Base-by-base conservation (phyloP, 2,329 filamentous ascomycete genomes). In the Fusarium marasasianum region DNA sequence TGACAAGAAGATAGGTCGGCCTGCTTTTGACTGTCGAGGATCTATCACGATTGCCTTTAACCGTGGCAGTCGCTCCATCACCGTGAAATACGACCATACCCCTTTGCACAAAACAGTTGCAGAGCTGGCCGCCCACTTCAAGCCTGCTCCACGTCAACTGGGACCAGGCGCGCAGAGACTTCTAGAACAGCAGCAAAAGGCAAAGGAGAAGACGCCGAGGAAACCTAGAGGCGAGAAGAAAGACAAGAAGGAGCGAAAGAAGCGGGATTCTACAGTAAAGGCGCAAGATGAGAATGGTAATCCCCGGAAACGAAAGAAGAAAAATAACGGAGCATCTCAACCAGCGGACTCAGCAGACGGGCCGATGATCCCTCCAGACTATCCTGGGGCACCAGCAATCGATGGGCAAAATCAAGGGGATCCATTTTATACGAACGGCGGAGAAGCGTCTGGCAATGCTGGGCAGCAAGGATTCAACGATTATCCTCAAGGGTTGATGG, bases 1-100 rank as follows among this genome's bases (percentile, higher is more conserved):
- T 50, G 10, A 66, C 20, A 37, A 43, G 35, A 38, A 45, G 24
- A 18, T 70, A 89, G 87, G 81, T 35, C 87, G 89, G 20, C 89
- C 89, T 58, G 89, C 89, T 1, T 91, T 90, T 71, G 88, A 91
- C 74, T 91, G 89, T 67, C 84, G 87, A 43, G 89, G 89, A 24
- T 82, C 82, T 1, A 78, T 90, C 24, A 83, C 80, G 6, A 83
- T 91, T 48, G 78, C 83, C 2, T 90, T 91, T 71, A 83, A 84
- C 12, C 86, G 84, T 62, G 83, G 82, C 31, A 84, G 81, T 37
- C 85, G 85, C 38, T 80, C 82, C 14, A 86, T 91, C 44, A 83
- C 84, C 17, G 81, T 90, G 61, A 87, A 87, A 65, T 90, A 90
- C 74, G 84, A 87, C 38, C 89, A 91, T 73, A 88, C 86, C 0